phyloP scores from a whole-genome alignment of 1,139 yeast genomes.

The Sugiyamaella xylanicola region DNA sequence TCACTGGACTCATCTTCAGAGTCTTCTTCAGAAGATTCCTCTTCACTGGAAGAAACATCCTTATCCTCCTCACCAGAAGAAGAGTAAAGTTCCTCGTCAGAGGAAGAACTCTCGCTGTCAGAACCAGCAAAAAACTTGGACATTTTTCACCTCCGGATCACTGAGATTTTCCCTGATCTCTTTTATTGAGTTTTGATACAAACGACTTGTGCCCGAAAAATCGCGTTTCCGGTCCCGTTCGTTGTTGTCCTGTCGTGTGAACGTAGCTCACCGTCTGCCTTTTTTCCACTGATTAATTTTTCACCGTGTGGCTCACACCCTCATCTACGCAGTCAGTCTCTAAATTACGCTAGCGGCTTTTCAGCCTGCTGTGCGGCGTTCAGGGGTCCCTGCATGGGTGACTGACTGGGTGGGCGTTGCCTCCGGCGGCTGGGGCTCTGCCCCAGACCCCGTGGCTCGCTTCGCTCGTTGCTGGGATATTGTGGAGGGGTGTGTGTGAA shows the following conservation, averaged over 20 bases:
- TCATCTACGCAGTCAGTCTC: conserved; percentile 12
- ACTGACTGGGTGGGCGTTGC: not conserved
- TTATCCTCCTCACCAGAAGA: conserved; percentile 17
- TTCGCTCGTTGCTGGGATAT: not conserved
- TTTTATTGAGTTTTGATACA: conserved; percentile 1
- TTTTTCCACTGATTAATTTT: conserved; percentile 9
- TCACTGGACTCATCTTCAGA: conserved; percentile 32
- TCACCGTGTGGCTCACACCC: conserved; percentile 15
- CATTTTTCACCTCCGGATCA: conserved; percentile 10
- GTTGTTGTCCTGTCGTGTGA: conserved; percentile 3
- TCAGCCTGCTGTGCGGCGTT: not conserved
- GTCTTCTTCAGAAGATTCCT: conserved; percentile 25
- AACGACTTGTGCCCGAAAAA: conserved; percentile 3
- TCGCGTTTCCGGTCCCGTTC: conserved; percentile 3
- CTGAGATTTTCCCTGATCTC: not conserved
- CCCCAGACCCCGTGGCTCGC: conserved; percentile 10
- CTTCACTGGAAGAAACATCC: conserved; percentile 16
- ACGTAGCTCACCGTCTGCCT: not conserved
- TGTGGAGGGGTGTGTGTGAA: not conserved
- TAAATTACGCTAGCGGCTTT: conserved; percentile 12
- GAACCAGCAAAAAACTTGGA: conserved; percentile 24
- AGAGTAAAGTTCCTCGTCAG: conserved; percentile 21
- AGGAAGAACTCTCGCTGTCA: conserved; percentile 16
- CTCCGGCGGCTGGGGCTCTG: conserved; percentile 13
- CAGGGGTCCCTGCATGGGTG: conserved; percentile 2